Evolutionary conservation across 2,329 filamentous ascomycete genomes (phyloP), one percentile per base, ranked within the genome.

Genomic region (Exophiala xenobiotica): DNA sequence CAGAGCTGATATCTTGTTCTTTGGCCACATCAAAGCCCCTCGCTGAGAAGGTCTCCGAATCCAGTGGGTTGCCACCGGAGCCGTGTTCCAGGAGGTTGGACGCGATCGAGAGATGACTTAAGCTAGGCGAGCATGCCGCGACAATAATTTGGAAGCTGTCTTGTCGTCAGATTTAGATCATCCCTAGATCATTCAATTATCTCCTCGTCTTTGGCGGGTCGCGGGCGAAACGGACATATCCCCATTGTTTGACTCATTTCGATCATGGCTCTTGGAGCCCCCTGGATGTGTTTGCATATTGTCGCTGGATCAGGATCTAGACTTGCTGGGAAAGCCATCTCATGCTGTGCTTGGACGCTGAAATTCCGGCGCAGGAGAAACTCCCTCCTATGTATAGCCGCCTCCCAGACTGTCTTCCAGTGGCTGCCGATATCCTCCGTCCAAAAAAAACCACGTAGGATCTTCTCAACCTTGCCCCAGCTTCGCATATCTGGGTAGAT

Each of bases 391-490:
- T 46, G 39, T 49, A 57, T 56, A 22, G 49, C 57, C 4, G 22
- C 16, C 12, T 52, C 33, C 57, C 57, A 60, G 14, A 53, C 45
- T 9, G 46, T 33, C 31, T 49, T 47, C 56, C 59, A 60, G 22
- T 57, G 55, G 8, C 31, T 33, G 3, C 51, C 41, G 6, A 60
- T 42, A 2, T 45, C 40, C 9, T 55, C 19, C n/a, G 49, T 61
- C 47, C 52, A 60, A 26, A 56, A 60, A 44, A 52, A 57, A 1
- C 24, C 31, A 16, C 57, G 46, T 19, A 61, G 41, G 12, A 57
- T 46, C 24, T 33, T 51, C 24, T 58, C 53, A 16, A 60, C 22
- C 2, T 31, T 42, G 1, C 41, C 19, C 59, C 59, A 61, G 12
- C 49, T 29, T 16, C 47, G 52, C 18, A 51, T 37, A 6, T 40